Evolutionary conservation across 306 rosid species (phyloP), one percentile per base, ranked within the genome.

Genomic region (Cicer pinnatifidum): DNA sequence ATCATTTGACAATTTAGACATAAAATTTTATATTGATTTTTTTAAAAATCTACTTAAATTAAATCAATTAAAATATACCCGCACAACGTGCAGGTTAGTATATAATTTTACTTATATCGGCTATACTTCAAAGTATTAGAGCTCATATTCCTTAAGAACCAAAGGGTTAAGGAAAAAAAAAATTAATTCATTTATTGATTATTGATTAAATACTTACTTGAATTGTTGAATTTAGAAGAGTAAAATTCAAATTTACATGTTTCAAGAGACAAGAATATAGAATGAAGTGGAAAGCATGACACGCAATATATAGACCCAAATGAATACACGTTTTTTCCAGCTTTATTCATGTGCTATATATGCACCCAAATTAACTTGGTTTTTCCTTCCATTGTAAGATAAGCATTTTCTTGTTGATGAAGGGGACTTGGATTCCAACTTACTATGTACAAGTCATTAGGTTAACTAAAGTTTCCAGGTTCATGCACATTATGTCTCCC

Each of bases 391-490:
- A 35, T 33, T 19, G 72, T 45, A 73, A 43, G 85, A 33, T 68
- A 73, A 74, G 87, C 38, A 81, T 81, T 81, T 81, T 77, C 71
- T 66, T 81, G 78, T 23, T 61, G 1, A 8, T 13, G 78, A 60
- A 63, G 80, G 71, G 62, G 57, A 56, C 60, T 41, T 57, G 17
- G 57, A 77, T 81, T 80, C 78, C 78, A 69, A 56, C 43, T 23
- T 62, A 19, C 63, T 48, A 48, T 56, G 17, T 17, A 54, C 64
- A 16, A 57, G 47, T 37, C 53, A 20, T 48, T 13, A 40, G 73
- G 56, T 51, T 64, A 10, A 57, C 2, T 73, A 28, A 28, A 6
- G 58, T 46, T 6, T 40, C 33, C 9, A 44, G 11, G 68, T 71
- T 44, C 11, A 20, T 69, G 46, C n/a, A 35, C 15, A 4, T 5